Base-by-base conservation (phyloP, 2,329 filamentous ascomycete species). In the Podosphaera xanthii region DNA sequence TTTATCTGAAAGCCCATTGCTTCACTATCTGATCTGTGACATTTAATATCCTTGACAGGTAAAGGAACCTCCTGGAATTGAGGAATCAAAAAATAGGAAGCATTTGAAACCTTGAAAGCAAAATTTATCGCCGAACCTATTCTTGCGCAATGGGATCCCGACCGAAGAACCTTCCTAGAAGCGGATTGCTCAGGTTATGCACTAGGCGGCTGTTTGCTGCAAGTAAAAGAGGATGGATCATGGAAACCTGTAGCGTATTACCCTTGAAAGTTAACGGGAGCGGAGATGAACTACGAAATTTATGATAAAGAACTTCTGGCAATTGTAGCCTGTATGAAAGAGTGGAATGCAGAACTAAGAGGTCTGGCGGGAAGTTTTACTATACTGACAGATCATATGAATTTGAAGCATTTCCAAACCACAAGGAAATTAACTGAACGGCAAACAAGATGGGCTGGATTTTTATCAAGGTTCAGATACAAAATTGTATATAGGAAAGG, bases 241-340 rank as follows among this genome's bases (percentile, higher is more conserved):
- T 52, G 49, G 49, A 52, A 52, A 52, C 53, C 34, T 2, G 53
- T 52, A 10, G 49, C n/a, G 33, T 52, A 52, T 33, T 33, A 52
- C 9, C 33, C 49, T 7, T 10, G 49, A 22, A 56, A 56, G 31
- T 30, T 56, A 40, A 38, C 31, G 36, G 53, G 34, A 33, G 5
- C 38, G n/a, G 53, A 56, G 31, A 38, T 56, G 53, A 56, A 56
- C 10, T 56, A 56, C 31, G 53, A 56, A 35, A 56, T 56, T n/a
- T 10, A 38, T 42, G 53, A 56, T 30, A 56, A 56, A 42, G 53
- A 56, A 56, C 3, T 56, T 1, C 49, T 52, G 33, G 8, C 49
- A 31, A 22, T 52, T 30, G 22, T 52, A 14, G 49, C 49, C 2
- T 33, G 49, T 31, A 52, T 52, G 49, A 52, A 52, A 8, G 49